Evolutionary conservation across 139 green algal species (phyloP), one percentile per base, ranked within the genome.

Genomic region (Micractinium sp.): DNA sequence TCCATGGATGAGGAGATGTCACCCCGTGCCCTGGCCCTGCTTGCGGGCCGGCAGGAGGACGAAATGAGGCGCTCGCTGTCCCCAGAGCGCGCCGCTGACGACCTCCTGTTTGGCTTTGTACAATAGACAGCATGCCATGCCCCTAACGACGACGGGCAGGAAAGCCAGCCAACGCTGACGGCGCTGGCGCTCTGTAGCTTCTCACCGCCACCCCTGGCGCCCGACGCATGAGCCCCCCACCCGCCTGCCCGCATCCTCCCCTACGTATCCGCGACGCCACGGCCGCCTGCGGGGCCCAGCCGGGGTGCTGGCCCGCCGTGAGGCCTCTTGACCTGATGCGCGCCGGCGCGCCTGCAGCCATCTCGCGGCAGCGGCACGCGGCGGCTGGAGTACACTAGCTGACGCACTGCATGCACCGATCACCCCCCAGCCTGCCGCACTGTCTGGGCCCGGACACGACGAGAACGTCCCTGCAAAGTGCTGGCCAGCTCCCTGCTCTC

Each of bases 1-100:
- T 78, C 47, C 2, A 78, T 92, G 83, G 92, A 94, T 13, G 92
- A 93, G 69, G 92, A 94, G 61, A 47, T 73, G 47, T 71, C 63
- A 29, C 63, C 61, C 74, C 35, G 69, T 33, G 56, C 87, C 25
- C 71, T 85, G 29, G 86, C 31, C 4, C 12, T 53, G 29, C 74
- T 89, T 31, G 39, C 29, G 15, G 16, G 47, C 41, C n/a, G 53
- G 19, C 36, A 84, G 16, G 82, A 81, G 22, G 56, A 36, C 33
- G 56, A 84, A 18, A 31, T 87, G 23, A 23, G 66, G 4, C 66
- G 67, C 39, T 80, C 66, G 0, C 67, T 81, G 29, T 87, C 83
- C 27, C 27, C 39, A 7, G 83, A 80, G 14, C 12, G 7, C 23
- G 53, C 19, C 20, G 81, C 53, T 53, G 53, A 71, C 56, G 81